Evolutionary conservation across 805 yeast genomes (phyloP).

Genomic region (Suhomyces canberraensis): DNA sequence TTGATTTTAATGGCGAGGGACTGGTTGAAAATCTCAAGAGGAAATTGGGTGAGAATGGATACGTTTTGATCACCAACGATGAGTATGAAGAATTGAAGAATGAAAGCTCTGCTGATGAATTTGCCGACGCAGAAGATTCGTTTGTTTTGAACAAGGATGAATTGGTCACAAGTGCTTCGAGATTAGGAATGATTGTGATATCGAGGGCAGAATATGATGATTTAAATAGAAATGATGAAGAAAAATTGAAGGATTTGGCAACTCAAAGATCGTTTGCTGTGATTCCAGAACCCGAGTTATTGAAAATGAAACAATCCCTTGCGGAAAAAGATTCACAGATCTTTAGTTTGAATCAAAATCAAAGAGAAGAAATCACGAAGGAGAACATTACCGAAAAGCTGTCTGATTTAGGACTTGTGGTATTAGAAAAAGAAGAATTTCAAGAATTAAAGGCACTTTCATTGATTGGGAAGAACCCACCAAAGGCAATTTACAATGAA

Average conservation of each 20-base stretch:
- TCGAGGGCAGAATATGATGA: conserved; percentile 17
- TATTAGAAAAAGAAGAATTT: conserved; percentile 28
- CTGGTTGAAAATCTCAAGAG: conserved; percentile 2
- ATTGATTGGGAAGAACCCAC: conserved; percentile 15
- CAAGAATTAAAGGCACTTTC: conserved; percentile 20
- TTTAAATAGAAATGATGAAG: conserved; percentile 14
- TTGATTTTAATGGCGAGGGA: not conserved
- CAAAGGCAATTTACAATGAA: conserved; percentile 12
- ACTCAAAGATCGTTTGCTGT: conserved; percentile 16
- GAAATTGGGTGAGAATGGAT: conserved; percentile 6
- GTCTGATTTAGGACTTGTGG: conserved; percentile 30
- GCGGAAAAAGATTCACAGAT: conserved; percentile 32
- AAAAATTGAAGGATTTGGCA: conserved; percentile 20
- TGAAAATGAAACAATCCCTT: conserved; percentile 19
- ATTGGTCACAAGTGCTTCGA: conserved; percentile 22
- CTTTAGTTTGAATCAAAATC: conserved; percentile 15
- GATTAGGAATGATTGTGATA: conserved; percentile 23
- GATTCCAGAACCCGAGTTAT: conserved; percentile 21
- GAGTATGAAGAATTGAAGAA: conserved; percentile 6
- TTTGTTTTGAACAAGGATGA: conserved; percentile 27
- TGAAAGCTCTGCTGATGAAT: conserved; percentile 8
- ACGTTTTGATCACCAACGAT: conserved; percentile 7
- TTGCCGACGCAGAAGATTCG: conserved; percentile 29
- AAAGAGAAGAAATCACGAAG: conserved; percentile 15
- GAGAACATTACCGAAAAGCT: conserved; percentile 22